These are phyloP conservation scores for Phytophthora fragariae DNA, from an alignment of 352 stramenopile genomes.

Conservation along the genomic window DNA sequence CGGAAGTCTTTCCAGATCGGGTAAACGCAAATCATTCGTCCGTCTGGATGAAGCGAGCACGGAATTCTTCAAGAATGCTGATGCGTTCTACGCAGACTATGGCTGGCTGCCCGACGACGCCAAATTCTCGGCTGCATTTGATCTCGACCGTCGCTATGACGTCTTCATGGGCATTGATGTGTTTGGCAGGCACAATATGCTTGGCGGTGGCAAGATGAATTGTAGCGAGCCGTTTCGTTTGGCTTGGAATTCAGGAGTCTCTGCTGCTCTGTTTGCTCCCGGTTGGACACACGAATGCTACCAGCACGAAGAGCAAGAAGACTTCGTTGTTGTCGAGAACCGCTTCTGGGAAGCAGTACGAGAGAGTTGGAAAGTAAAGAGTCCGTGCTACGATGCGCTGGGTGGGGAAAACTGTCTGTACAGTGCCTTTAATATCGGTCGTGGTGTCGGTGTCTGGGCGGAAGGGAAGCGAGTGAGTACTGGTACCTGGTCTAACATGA, in stretches of 20 bases:
- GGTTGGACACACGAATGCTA: conserved; percentile 52
- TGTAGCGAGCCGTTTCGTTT: conserved; percentile 40
- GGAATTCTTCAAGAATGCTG: conserved; percentile 54
- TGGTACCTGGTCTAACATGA: conserved; percentile 42
- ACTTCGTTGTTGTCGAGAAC: conserved; percentile 41
- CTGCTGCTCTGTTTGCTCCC: conserved; percentile 45
- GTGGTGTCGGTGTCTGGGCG: conserved; percentile 37
- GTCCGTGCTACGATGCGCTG: conserved; percentile 45
- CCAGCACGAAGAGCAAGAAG: conserved; percentile 39
- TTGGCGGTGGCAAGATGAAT: conserved; percentile 46
- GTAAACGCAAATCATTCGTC: conserved; percentile 45
- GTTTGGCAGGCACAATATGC: conserved; percentile 52
- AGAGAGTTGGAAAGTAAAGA: conserved; percentile 43
- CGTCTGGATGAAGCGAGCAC: conserved; percentile 48
- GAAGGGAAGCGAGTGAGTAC: conserved; percentile 26
- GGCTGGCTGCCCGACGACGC: conserved; percentile 53
- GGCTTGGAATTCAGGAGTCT: conserved; percentile 52
- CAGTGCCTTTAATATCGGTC: conserved; percentile 47
- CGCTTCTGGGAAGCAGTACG: conserved; percentile 44
- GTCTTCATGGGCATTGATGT: conserved; percentile 71
- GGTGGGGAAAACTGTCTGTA: conserved; percentile 49
- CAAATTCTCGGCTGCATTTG: conserved; percentile 51
- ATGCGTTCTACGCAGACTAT: conserved; percentile 65
- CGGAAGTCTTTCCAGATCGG: conserved; percentile 46
- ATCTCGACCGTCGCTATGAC: conserved; percentile 56